Evolutionary conservation across 2,329 filamentous ascomycete genomes (phyloP).

Genomic region (Aspergillus sp.): DNA sequence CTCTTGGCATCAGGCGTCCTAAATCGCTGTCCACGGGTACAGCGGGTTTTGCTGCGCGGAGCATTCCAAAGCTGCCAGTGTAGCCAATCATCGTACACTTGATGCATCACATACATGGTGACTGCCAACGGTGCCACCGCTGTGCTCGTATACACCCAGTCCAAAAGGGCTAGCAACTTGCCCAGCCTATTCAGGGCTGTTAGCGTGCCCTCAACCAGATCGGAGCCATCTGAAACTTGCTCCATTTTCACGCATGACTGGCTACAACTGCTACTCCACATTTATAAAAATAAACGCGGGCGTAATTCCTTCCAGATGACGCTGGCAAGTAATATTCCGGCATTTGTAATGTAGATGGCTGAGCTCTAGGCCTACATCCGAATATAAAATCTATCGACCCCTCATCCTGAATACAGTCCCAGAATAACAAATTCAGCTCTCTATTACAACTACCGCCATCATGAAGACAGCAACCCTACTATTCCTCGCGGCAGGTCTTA

Average conservation of each 20-base stretch:
- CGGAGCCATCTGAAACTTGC: not conserved
- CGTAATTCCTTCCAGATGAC: not conserved
- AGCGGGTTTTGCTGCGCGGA: not conserved
- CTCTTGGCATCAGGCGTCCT: not conserved
- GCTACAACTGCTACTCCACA: not conserved
- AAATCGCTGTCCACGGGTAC: not conserved
- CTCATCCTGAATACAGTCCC: not conserved
- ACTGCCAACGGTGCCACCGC: not conserved
- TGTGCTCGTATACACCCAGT: not conserved
- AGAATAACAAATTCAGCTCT: not conserved
- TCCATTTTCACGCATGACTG: not conserved
- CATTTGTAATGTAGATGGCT: not conserved
- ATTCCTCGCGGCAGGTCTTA: not conserved
- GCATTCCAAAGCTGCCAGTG: not conserved
- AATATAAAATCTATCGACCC: not conserved
- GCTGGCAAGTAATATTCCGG: not conserved
- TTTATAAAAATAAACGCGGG: not conserved
- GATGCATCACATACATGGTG: not conserved
- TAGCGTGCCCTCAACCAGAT: not conserved
- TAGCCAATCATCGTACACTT: not conserved
- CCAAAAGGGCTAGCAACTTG: not conserved
- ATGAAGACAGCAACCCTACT: not conserved
- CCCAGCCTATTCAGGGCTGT: not conserved
- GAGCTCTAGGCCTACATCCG: not conserved
- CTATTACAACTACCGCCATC: not conserved